phyloP scores from a whole-genome alignment of 805 yeast genomes.

The Sugiyamaella valdiviana region DNA sequence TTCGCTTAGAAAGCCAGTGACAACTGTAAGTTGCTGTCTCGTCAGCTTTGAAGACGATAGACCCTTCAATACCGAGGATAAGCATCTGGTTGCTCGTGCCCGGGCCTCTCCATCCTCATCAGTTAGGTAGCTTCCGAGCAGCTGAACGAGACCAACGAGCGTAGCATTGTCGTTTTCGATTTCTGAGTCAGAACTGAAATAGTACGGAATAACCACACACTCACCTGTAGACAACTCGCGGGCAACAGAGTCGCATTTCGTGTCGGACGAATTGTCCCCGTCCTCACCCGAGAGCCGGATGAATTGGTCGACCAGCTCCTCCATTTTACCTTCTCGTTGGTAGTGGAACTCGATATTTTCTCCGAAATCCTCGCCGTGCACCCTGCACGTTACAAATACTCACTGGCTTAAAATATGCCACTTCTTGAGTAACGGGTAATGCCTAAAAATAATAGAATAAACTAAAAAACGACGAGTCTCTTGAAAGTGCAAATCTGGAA shows the following conservation, averaged over 20 bases:
- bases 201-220: background rate
- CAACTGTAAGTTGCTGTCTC: slow-evolving; percentile 32
- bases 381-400: too few species aligned
- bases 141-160: slow-evolving; percentile 48
- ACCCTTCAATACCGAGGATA: slow-evolving; percentile 35
- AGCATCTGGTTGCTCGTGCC: slow-evolving; percentile 37
- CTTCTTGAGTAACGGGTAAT: too few species aligned
- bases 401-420: too few species aligned
- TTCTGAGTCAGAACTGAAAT: slow-evolving; percentile 10
- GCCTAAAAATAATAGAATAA: too few species aligned
- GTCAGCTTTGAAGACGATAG: slow-evolving; percentile 30
- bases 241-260: background rate
- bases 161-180: slow-evolving; percentile 28
- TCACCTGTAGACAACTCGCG: background rate
- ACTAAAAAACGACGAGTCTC: too few species aligned
- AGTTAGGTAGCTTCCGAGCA: slow-evolving; percentile 57
- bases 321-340: too few species aligned
- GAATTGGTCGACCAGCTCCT: background rate
- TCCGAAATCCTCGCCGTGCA: too few species aligned
- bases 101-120: slow-evolving; percentile 52
- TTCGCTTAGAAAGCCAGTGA: slow-evolving; percentile 48
- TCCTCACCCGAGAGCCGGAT: background rate
- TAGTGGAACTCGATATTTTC: too few species aligned
- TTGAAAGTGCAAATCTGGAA: too few species aligned
- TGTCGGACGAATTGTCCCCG: background rate